phyloP scores from a whole-genome alignment of 345 rosid genomes.

The Eutrema heterophyllum region DNA sequence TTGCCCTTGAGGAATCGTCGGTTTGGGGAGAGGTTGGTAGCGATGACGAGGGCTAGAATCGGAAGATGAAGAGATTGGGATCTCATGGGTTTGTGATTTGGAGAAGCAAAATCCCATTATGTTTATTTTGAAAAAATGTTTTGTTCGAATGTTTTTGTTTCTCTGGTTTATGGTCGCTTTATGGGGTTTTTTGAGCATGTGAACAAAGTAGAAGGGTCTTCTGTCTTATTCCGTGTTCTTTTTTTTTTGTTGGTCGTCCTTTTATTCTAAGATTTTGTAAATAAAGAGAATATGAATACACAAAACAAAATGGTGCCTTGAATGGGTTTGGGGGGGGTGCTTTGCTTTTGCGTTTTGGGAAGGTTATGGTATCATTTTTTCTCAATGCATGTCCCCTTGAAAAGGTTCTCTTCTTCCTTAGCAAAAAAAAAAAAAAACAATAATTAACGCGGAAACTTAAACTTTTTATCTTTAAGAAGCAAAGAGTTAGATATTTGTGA shows the following conservation, averaged over 20 bases:
- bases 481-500: not conserved
- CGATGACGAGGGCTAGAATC: slow-evolving; percentile 36
- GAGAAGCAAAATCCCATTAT: slow-evolving; percentile 55
- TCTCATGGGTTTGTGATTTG: slow-evolving; percentile 36
- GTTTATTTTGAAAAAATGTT: not conserved
- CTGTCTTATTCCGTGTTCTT: slow-evolving; percentile 17
- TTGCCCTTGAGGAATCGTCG: slow-evolving; percentile 3
- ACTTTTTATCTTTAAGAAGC: not conserved
- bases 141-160: slow-evolving; percentile 7
- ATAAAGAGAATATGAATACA: not conserved
- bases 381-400: not conserved
- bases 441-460: not conserved
- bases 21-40: slow-evolving; percentile 29
- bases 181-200: slow-evolving; percentile 1
- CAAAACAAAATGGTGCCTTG: not conserved
- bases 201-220: slow-evolving; percentile 18
- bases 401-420: not conserved
- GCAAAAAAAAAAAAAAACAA: not conserved
- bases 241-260: not conserved
- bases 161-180: slow-evolving; percentile 1
- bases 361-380: slow-evolving; percentile 23
- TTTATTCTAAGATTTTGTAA: not conserved
- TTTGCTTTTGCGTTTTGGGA: slow-evolving; percentile 29
- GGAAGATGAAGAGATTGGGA: slow-evolving; percentile 56
- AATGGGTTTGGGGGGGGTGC: slow-evolving; percentile 15